Base-by-base conservation (phyloP, 768 basidiomycete species). In the Macrolepiota fuliginosa region DNA sequence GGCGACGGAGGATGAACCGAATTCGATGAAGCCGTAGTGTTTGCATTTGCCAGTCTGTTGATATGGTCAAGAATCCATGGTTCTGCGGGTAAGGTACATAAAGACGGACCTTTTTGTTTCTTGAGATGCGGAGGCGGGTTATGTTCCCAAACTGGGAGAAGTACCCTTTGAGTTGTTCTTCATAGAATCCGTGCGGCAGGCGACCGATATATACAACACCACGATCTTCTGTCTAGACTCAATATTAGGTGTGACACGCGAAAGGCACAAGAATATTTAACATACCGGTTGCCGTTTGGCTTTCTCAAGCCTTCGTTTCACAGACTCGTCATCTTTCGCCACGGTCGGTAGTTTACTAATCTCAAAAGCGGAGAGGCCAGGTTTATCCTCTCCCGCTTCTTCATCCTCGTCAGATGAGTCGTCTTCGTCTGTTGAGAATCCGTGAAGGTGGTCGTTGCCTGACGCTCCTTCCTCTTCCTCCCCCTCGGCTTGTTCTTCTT, bases 21-120 rank as follows among this genome's bases (percentile, higher is more conserved):
- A 97, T 74, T 98, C 96, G 69, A 99, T 81, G 79, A 96, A 98
- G 2, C 87, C 96, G 74, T 96, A 98, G 74, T 98, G 96, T 76
- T 98, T 99, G 50, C 96, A 96, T 64, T 83, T 84, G 57, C 97
- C 97, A 13, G 94, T 96, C 96, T 98, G 65, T 1, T 59, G 39
- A 47, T 29, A 55, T 50, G 17, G 3, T 58, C 24, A 57, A 37
- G 46, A 52, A 7, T 49, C 7, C 7, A 17, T 22, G 15, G 22
- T 37, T 17, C 6, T 27, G 35, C 6, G 27, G 25, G 12, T 19
- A 49, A 46, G 49, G 12, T 29, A 51, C 50, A 11, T 32, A 27
- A 27, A 13, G 36, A 9, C 59, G 12, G 19, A 90, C 96, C 85
- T 89, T 92, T 79, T 94, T 95, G 73, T 96, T 99, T 63, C 97